phyloP scores from a whole-genome alignment of 192 early-diverging fungal species.

The Phycomyces nitens region DNA sequence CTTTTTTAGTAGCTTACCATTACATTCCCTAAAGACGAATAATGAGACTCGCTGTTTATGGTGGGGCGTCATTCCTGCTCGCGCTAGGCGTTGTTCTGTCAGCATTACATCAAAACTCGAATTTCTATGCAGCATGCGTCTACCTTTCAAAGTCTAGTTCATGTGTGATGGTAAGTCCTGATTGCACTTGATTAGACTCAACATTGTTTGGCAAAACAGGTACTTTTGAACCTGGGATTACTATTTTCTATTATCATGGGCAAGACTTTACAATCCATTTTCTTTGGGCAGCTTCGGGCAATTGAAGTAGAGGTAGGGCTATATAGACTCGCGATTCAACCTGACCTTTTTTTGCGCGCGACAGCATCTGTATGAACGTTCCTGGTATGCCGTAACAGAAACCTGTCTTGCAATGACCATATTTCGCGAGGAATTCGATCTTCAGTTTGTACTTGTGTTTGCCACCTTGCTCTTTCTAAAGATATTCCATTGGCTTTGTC shows the following conservation, averaged over 20 bases:
- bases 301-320: conserved; percentile 83
- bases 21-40: neutral
- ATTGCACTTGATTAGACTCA: neutral
- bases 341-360: neutral
- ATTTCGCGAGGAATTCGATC: conserved; percentile 93
- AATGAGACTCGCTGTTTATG: conserved; percentile 64
- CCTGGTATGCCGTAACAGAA: conserved; percentile 97
- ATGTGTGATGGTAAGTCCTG: conserved; percentile 75
- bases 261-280: conserved; percentile 69
- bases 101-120: conserved; percentile 64
- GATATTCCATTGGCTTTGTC: conserved; percentile 94
- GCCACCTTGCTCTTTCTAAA: conserved; percentile 87
- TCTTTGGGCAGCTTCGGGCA: conserved; percentile 89
- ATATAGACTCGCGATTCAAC: neutral
- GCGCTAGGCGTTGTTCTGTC: conserved; percentile 59
- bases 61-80: conserved; percentile 61
- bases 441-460: conserved; percentile 80
- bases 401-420: conserved; percentile 95
- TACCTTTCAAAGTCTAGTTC: conserved; percentile 85
- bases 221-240: conserved; percentile 51
- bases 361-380: conserved; percentile 93
- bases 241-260: conserved; percentile 77
- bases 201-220: conserved; percentile 31
- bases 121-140: conserved; percentile 90
- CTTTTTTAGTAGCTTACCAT: neutral